Base-by-base conservation (phyloP, 345 rosid species). In the Trapa incisa region DNA sequence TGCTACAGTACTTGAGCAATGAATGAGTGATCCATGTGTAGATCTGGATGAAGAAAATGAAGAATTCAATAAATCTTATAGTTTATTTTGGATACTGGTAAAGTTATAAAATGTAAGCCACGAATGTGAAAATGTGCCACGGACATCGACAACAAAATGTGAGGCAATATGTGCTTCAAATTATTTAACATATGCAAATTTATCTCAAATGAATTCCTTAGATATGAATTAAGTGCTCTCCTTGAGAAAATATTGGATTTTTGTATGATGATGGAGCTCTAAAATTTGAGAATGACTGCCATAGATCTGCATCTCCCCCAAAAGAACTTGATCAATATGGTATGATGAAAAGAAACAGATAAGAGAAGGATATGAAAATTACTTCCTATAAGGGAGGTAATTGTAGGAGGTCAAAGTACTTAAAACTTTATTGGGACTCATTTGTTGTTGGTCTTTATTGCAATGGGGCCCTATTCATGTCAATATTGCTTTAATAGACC, bases 401-500 rank as follows among this genome's bases (percentile, higher is more conserved):
- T 81, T 94, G 99, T 76, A 91, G 89, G 78, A 94, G 89, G 67
- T 89, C 97, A 9, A 91, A 86, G 83, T 94, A 97, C 74, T 80
- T 94, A 85, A 94, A 94, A 78, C 99, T 94, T 75, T 94, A 94
- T 75, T 94, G 99, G 65, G 99, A 94, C 80, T 94, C 97, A 67
- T 94, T 94, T 84, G 97, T 96, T 80, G 96, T 97, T 66, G 97
- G 99, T 42, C 88, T 89, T 14, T 94, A 91, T 69, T 94, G 99
- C 73, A 86, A 85, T 42, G 29, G 99, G 87, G 72, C 95, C 99
- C 14, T 94, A 97, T 47, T 79, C 95, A 64, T 94, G 99, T 78
- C 89, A 83, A 81, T 95, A 91, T 65, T 94, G 99, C 80, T 86
- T 85, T 81, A 94, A 94, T 77, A 94, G 86, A 74, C 96, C 99